These are phyloP conservation scores for Prunus persica DNA, from an alignment of 306 rosid genomes.

Conservation along the genomic window Prunus_persica_NCBIv2 NC_034015.1:11462501-11463000, in stretches of 20 bases:
- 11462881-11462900: not conserved
- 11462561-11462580: not conserved
- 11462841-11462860: not conserved
- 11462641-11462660: conserved; percentile 10
- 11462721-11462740: conserved; percentile 1
- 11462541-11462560: not conserved
- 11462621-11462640: not conserved
- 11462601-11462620: not conserved
- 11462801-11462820: not conserved
- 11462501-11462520: too few relatives aligned
- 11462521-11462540: too few relatives aligned
- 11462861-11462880: conserved; percentile 5
- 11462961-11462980: not conserved
- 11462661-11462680: conserved; percentile 6
- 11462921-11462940: not conserved
- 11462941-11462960: not conserved
- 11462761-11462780: not conserved
- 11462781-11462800: not conserved
- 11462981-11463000: not conserved
- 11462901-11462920: not conserved
- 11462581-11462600: conserved; percentile 4
- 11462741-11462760: not conserved
- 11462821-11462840: not conserved
- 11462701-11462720: conserved; percentile 9
- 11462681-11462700: not conserved